A percentile compares a stretch with the other conserved stretches of the same genome.
phyloP scores from a whole-genome alignment of 2,329 filamentous ascomycete genomes.

The Neofusicoccum laricinum region DNA sequence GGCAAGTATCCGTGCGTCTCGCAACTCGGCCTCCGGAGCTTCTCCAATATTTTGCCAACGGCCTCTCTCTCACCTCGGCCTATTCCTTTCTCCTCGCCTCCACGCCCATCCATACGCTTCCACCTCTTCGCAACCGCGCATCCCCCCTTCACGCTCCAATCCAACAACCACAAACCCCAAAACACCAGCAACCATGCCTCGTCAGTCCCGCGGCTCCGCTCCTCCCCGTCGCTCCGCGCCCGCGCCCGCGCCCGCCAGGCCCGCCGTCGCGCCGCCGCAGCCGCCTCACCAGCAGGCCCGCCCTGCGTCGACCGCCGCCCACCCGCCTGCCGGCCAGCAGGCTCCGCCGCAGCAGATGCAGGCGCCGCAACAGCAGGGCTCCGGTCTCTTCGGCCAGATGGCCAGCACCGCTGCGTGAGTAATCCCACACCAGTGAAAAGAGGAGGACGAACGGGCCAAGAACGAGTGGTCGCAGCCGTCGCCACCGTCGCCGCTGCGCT shows the following conservation, averaged over 20 bases:
- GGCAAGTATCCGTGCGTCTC: neutral
- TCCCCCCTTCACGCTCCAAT: neutral
- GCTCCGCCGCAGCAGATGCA: conserved; percentile 52
- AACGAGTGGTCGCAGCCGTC: neutral
- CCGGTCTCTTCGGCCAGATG: conserved; percentile 94
- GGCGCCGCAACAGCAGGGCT: conserved; percentile 57
- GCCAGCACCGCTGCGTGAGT: conserved; percentile 95
- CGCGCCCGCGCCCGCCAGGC: conserved; percentile 49
- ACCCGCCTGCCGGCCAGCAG: conserved; percentile 44
- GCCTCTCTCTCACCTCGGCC: neutral
- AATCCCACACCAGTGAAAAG: neutral
- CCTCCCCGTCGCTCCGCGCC: conserved; percentile 43
- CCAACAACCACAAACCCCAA: neutral
- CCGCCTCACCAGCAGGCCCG: conserved; percentile 54
- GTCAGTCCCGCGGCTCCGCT: conserved; percentile 46
- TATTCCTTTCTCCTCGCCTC: neutral
- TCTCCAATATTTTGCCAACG: conserved; percentile 13
- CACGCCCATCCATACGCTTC: neutral
- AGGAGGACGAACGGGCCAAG: neutral
- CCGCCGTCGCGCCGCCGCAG: conserved; percentile 61
- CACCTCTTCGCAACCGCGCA: neutral
- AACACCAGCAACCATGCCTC: conserved; percentile 39
- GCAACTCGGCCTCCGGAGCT: conserved; percentile 2
- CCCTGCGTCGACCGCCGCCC: conserved; percentile 66
- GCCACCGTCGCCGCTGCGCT: neutral